Evolutionary conservation across 164 flowering plant species (phyloP).

Genomic region (Houttuynia cordata): DNA sequence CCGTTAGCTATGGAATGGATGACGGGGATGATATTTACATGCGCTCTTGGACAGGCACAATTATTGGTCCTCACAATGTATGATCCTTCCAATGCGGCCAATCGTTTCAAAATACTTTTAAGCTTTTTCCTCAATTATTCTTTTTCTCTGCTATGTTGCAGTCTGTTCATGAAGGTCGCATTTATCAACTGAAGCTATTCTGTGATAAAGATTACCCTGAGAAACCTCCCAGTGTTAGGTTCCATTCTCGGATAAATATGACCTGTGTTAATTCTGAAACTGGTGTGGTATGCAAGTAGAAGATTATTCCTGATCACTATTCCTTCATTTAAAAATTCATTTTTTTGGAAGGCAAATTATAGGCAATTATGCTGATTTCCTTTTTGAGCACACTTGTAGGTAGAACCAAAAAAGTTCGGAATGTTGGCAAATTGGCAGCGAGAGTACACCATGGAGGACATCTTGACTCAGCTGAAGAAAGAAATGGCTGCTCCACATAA

Average conservation of each 20-base stretch:
- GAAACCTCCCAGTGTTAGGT: slow-evolving; percentile 90
- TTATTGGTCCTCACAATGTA: slow-evolving; percentile 86
- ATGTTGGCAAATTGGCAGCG: slow-evolving; percentile 80
- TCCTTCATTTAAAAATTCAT: background rate
- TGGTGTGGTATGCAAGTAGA: slow-evolving; percentile 59
- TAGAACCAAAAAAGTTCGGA: slow-evolving; percentile 72
- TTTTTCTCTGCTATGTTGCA: slow-evolving; percentile 14
- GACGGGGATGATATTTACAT: slow-evolving; percentile 87
- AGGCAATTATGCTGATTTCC: background rate
- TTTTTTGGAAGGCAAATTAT: background rate
- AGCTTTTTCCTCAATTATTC: background rate
- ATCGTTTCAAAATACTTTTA: background rate
- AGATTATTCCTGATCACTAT: too few species aligned
- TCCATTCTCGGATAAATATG: slow-evolving; percentile 88
- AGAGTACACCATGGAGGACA: slow-evolving; percentile 88
- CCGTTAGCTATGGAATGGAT: slow-evolving; percentile 91
- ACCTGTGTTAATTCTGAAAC: slow-evolving; percentile 88
- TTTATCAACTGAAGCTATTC: slow-evolving; percentile 93
- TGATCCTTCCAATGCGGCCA: slow-evolving; percentile 1
- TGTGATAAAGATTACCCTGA: slow-evolving; percentile 98
- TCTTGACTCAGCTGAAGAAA: slow-evolving; percentile 79
- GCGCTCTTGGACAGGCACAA: slow-evolving; percentile 91
- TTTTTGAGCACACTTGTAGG: slow-evolving; percentile 22
- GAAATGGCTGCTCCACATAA: slow-evolving; percentile 92
- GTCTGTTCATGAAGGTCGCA: slow-evolving; percentile 98